Conservation (phyloP, 164 flowering plant genomes). For the Vitis labrusca region DNA sequence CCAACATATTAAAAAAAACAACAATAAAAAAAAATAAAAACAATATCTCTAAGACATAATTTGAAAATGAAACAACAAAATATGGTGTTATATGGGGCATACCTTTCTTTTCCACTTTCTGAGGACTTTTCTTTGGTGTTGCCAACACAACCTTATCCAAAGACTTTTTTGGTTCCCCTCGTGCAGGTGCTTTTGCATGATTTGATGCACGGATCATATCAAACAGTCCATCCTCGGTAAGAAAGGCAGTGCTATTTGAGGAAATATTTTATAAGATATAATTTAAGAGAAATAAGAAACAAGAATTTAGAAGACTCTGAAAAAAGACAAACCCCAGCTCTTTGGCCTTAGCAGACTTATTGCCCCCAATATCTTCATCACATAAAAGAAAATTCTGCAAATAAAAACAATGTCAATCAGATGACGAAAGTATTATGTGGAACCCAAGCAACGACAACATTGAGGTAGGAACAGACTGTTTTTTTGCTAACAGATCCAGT, state of each 20-base stretch:
- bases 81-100: conserved; percentile 21
- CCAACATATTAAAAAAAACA: no score
- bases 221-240: conserved; percentile 92
- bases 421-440: neutral
- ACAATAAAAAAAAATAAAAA: no score
- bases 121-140: conserved; percentile 46
- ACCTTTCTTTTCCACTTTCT: conserved; percentile 57
- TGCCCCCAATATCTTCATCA: conserved; percentile 96
- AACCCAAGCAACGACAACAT: conserved; percentile 7
- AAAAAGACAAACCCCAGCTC: conserved; percentile 72
- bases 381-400: conserved; percentile 89
- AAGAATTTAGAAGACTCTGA: neutral
- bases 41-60: no score
- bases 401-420: conserved; percentile 9
- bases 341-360: conserved; percentile 84
- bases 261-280: conserved; percentile 1
- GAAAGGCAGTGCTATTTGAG: conserved; percentile 59
- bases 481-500: conserved; percentile 96
- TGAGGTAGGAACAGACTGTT: conserved; percentile 49
- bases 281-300: conserved; percentile 2
- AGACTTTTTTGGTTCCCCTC: conserved; percentile 37
- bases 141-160: conserved; percentile 31
- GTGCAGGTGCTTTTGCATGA: conserved; percentile 33
- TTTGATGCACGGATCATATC: conserved; percentile 80
- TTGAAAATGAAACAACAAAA: neutral